phyloP scores from a whole-genome alignment of 257 asterid species.

The Plectranthus barbatus region DNA sequence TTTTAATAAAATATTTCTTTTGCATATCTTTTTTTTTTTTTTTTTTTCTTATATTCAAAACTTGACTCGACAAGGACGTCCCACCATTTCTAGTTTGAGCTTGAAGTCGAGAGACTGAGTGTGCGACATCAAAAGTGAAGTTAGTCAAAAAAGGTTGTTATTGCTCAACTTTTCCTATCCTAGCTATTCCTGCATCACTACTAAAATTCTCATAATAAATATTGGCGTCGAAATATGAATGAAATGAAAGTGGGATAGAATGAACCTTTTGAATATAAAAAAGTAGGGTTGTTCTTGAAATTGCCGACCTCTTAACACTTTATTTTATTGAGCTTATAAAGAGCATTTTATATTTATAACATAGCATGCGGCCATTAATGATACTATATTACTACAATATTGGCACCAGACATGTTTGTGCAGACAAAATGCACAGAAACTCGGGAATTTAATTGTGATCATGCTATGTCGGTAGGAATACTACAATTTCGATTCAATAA shows the following conservation, averaged over 20 bases:
- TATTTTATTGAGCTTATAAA: constrained; percentile 6
- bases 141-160: too few relatives aligned
- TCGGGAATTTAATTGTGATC: not conserved
- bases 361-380: not conserved
- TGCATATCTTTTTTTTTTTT: too few relatives aligned
- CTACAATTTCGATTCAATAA: too few relatives aligned
- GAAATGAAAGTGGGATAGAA: constrained; percentile 3
- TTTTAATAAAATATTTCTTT: too few relatives aligned
- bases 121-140: too few relatives aligned
- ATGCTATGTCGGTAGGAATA: not conserved
- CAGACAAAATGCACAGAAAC: not conserved
- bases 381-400: not conserved
- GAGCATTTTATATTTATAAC: not conserved
- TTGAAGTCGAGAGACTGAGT: not conserved
- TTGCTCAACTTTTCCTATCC: too few relatives aligned
- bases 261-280: constrained; percentile 15
- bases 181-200: too few relatives aligned
- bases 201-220: too few relatives aligned
- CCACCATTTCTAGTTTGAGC: not conserved
- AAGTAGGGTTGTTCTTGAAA: constrained; percentile 21
- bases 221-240: too few relatives aligned
- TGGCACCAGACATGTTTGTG: not conserved
- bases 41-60: not conserved
- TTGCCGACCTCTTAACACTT: constrained; percentile 15
- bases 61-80: constrained; percentile 4